Evolutionary conservation across 225 moss, liverwort and hornwort species (phyloP), one percentile per base, ranked within the genome.

Genomic region (Lunularia cruciata): DNA sequence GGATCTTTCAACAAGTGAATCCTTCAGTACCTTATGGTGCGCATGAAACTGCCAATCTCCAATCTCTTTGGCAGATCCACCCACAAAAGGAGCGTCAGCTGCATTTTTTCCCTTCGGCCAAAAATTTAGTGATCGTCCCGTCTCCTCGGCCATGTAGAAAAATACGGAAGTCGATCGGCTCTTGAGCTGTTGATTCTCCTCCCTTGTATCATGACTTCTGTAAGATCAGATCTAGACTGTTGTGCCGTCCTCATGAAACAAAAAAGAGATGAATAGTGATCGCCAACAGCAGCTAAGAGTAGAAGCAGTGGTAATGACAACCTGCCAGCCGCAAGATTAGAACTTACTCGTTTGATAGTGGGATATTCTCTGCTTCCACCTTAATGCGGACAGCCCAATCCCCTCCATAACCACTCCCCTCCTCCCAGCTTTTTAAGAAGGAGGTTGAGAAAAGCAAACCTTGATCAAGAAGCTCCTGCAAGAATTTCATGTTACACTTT

Each of bases 351-450:
- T 67, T 47, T 0, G 69, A 54, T 26, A 22, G 74, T 22, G 69
- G 15, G 38, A 0, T n/a, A 20, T 69, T 69, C 45, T 81, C 74
- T 71, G 87, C 83, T 18, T 69, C 85, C 61, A 79, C 89, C 76
- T 74, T 74, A 53, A 98, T 81, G 58, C 88, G 98, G 45, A 88
- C 86, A 66, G 84, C 91, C 98, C 98, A 98, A 68, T 98, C 93
- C 37, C 98, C 98, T 72, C 98, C 98, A 75, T 91, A 98, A 8
- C 96, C 96, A 65, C 89, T 83, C 42, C 81, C 89, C 39, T 75
- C 56, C 60, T 78, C 88, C 72, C 78, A 79, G 75, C 80, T 85
- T 81, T 98, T 98, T 36, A 98, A 48, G 51, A 98, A 98, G 16
- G 88, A 86, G 8, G 93, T 91, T 37, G 93, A 86, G 15, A 98